A percentile compares a stretch with the other conserved stretches of the same genome.
Evolutionary conservation across 2,329 filamentous ascomycete species (phyloP).

Genomic region (Aspergillus sp.): DNA sequence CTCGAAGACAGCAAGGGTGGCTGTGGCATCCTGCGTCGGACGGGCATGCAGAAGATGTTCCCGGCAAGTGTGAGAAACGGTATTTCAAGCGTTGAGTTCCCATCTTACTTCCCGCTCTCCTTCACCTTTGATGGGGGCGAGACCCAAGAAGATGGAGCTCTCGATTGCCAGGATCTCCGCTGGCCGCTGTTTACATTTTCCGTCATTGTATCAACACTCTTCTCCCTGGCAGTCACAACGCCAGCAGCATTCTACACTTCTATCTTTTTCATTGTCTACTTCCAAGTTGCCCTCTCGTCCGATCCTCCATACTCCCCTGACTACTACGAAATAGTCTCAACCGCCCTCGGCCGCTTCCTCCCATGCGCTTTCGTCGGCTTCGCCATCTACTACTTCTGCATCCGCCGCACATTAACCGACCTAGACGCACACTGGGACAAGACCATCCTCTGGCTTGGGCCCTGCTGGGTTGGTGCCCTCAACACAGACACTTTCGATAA

Average conservation of each 20-base stretch:
- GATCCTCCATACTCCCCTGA: conserved; percentile 57
- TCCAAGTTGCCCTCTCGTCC: conserved; percentile 60
- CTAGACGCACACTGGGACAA: conserved; percentile 61
- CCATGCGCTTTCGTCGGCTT: conserved; percentile 60
- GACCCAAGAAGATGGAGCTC: conserved; percentile 3
- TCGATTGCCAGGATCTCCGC: conserved; percentile 55
- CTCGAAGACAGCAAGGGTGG: conserved; percentile 55
- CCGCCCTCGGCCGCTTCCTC: conserved; percentile 57
- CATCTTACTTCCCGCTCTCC: conserved; percentile 58
- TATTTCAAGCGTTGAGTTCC: conserved; percentile 54
- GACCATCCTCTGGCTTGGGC: conserved; percentile 60
- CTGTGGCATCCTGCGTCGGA: conserved; percentile 55
- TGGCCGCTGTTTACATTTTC: conserved; percentile 60
- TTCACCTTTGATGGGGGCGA: conserved; percentile 52
- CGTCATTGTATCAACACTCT: conserved; percentile 52
- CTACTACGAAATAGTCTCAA: conserved; percentile 56
- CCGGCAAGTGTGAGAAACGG: conserved; percentile 47
- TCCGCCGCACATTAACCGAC: conserved; percentile 48
- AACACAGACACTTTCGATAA: conserved; percentile 65
- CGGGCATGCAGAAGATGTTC: conserved; percentile 53
- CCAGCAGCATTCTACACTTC: conserved; percentile 57
- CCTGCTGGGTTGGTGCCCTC: conserved; percentile 60
- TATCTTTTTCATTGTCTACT: conserved; percentile 57
- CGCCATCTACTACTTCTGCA: conserved; percentile 57
- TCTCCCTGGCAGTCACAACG: conserved; percentile 58